Evolutionary conservation across 1,284 basidiomycete genomes (phyloP), one percentile per base, ranked within the genome.

Genomic region (Bondarzewia mesenterica): DNA sequence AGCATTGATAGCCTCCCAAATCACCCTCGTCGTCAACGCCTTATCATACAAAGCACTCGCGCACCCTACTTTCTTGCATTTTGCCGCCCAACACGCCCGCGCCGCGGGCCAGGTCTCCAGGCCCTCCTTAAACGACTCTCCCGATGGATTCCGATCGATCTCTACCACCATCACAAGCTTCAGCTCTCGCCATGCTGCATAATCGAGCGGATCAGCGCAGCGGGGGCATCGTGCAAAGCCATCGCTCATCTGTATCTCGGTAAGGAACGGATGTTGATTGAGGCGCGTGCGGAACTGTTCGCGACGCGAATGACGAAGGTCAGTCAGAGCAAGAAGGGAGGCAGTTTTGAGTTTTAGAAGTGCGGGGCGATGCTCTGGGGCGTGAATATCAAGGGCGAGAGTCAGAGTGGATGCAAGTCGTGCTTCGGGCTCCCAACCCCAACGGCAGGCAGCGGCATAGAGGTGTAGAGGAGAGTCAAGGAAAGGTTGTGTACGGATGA

Each of bases 101-200:
- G 80, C 77, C 53, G 78, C 75, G 1, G 70, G 60, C 80, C 80
- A 83, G 29, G 72, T 70, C 18, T 60, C 57, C 47, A 82, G 59
- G 3, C 80, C 80, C 3, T 51, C 43, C 49, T 71, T 43, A 32
- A 82, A 65, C 4, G 75, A 77, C 54, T 83, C 80, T 3, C 80
- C 80, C 18, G 74, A 61, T 4, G 81, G 77, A 14, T 78, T 69
- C 3, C 56, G 54, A 52, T 82, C 80, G 65, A 82, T 75, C 67
- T 81, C 80, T 48, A 69, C 54, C 7, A 75, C 58, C 48, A 81
- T 71, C 41, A 62, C 70, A 55, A 74, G 68, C 59, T 80, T 81
- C 49, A 83, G 68, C 58, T 80, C 77, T 55, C 77, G 68, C 81
- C 81, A 82, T 5, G 77, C 77, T 51, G 73, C 69, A 58, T 82